Evolutionary conservation across 1,284 basidiomycete genomes (phyloP), one percentile per base, ranked within the genome.

Genomic region (Meripilus lineatus): DNA sequence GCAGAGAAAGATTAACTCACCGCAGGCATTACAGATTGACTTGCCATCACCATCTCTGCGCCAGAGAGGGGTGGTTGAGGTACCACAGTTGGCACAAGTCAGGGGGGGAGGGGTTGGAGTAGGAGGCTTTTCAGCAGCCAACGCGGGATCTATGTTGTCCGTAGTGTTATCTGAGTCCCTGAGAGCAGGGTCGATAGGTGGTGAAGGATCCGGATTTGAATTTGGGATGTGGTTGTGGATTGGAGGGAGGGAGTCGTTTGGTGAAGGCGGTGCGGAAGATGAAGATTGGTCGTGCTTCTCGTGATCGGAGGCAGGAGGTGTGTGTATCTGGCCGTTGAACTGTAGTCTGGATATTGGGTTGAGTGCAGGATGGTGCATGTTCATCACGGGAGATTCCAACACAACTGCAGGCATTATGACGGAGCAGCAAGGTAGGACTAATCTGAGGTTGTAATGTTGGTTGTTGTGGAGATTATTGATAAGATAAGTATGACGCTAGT

Each of bases 1-100:
- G 59, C 53, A 52, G 58, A 51, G 50, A 48, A 52, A 50, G 54
- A 49, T 50, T 42, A 59, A 72, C 88, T 80, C 63, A 90, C 89
- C 89, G 65, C 89, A 92, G 45, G 88, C 85, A 63, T 91, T 92
- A 69, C 89, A 92, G 56, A 90, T 78, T 32, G 83, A 76, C 61
- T 83, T 84, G 45, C 89, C 89, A 60, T 88, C 82, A 38, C 76
- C 70, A 59, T 89, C 87, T 54, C 88, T 75, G 54, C 88, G 71
- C 89, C 89, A 91, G 13, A 89, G 75, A 38, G 89, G 87, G 41
- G 89, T 90, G 46, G 80, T 80, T 14, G 74, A 69, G 14, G 84
- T 84, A 18, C 78, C 80, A 64, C 88, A 88, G 62, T 84, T 85
- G 39, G 77, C 71, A 61, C 85, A 89, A 41, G 71, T 38, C 32